A percentile compares a stretch with the other conserved stretches of the same genome.
Evolutionary conservation across 306 rosid genomes (phyloP).

Genomic region (Pachyrhizus erosus): DNA sequence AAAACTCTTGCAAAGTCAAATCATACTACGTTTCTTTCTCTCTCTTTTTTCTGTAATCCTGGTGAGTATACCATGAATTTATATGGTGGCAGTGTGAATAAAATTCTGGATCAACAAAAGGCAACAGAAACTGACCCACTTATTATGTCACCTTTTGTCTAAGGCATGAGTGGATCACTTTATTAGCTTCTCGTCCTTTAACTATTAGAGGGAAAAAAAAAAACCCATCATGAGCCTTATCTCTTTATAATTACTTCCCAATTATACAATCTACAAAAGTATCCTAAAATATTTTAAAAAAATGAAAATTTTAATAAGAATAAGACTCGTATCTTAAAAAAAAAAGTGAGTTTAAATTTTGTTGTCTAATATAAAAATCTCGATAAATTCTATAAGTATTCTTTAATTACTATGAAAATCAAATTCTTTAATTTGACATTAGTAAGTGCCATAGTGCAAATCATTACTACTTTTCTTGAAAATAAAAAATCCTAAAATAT

Average conservation of each 20-base stretch:
- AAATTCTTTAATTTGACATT: too few relatives aligned
- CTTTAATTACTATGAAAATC: too few relatives aligned
- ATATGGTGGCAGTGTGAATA: background rate
- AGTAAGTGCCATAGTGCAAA: background rate
- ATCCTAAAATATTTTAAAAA: too few relatives aligned
- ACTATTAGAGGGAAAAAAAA: background rate
- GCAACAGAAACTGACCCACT: conserved; percentile 50
- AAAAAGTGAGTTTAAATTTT: background rate
- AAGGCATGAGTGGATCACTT: conserved; percentile 48
- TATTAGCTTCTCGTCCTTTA: conserved; percentile 39
- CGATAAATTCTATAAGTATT: too few relatives aligned
- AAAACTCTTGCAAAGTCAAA: conserved; percentile 48
- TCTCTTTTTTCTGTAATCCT: background rate
- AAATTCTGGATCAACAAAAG: conserved; percentile 36
- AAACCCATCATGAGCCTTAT: conserved; percentile 47
- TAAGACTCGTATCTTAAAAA: background rate
- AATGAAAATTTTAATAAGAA: too few relatives aligned
- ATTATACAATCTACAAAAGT: conserved; percentile 33
- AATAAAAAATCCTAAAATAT: conserved; percentile 1
- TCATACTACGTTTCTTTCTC: background rate
- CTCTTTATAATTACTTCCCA: conserved; percentile 22
- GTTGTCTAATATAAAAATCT: too few relatives aligned
- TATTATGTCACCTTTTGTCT: conserved; percentile 30
- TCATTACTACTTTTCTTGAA: background rate
- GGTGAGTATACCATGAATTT: conserved; percentile 35